Conservation (phyloP, 2,329 filamentous ascomycete genomes). For the Beauveria rudraprayagi region DNA sequence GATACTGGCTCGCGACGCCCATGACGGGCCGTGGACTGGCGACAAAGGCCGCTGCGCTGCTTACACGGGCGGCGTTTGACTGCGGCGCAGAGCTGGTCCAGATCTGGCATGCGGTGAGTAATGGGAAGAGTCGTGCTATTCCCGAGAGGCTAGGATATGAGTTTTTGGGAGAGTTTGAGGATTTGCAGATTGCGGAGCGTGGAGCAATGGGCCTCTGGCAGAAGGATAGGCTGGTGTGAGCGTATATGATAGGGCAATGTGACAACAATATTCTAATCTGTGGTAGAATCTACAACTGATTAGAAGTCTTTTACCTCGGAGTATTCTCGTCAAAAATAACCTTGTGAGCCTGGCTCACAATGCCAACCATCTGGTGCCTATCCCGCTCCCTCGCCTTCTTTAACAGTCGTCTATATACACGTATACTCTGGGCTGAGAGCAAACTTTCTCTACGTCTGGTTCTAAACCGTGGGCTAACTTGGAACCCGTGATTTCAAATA, state of each 20-base stretch:
- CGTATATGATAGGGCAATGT: too few species aligned
- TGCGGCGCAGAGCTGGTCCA: conserved; percentile 13
- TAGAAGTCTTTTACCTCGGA: too few species aligned
- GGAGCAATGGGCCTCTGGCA: conserved; percentile 1
- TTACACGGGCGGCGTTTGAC: conserved; percentile 13
- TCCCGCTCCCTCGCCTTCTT: too few species aligned
- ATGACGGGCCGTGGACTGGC: conserved; percentile 15
- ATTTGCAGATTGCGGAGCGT: background rate
- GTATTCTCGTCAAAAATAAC: too few species aligned
- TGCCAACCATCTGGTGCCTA: too few species aligned
- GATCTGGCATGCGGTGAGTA: conserved; percentile 13
- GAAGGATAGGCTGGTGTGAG: background rate
- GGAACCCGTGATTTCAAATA: rapidly evolving
- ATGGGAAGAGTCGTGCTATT: conserved; percentile 12
- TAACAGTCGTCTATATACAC: too few species aligned
- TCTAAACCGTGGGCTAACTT: rapidly evolving
- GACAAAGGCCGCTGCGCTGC: conserved; percentile 12
- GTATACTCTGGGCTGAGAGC: too few species aligned
- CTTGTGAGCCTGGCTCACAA: too few species aligned
- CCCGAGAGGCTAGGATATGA: conserved; percentile 12
- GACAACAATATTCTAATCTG: too few species aligned
- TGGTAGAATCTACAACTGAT: too few species aligned
- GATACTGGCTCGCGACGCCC: conserved; percentile 16
- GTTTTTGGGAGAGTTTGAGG: background rate
- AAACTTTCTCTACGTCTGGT: too few species aligned